phyloP scores from a whole-genome alignment of 1,284 basidiomycete species.

The Uromyces viciae-fabae region DNA sequence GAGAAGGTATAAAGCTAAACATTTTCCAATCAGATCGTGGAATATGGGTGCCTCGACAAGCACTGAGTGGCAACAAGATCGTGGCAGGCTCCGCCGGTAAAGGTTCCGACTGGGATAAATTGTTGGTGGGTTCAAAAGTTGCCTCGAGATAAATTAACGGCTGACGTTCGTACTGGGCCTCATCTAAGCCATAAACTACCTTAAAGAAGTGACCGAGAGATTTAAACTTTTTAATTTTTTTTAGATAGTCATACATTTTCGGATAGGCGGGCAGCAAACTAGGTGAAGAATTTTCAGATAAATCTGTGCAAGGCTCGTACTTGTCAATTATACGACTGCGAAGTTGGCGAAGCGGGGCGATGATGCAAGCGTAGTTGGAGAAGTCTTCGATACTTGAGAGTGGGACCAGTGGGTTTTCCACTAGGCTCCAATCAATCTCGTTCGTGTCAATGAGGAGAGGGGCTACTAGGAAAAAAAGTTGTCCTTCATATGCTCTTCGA shows the following conservation, averaged over 20 bases:
- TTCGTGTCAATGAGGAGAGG: background rate
- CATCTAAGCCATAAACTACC: background rate
- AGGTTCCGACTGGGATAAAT: constrained; percentile 8
- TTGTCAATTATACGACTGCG: constrained; percentile 12
- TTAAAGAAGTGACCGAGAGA: constrained; percentile 33
- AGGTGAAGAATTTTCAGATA: constrained; percentile 12
- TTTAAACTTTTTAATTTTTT: constrained; percentile 14
- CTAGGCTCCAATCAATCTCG: constrained; percentile 36
- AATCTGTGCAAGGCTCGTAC: background rate
- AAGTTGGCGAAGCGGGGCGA: constrained; percentile 17
- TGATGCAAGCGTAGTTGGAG: background rate
- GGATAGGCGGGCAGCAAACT: background rate
- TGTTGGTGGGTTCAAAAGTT: background rate
- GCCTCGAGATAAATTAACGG: constrained; percentile 33
- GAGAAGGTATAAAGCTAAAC: constrained; percentile 63
- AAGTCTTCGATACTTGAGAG: constrained; percentile 8
- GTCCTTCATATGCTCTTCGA: constrained; percentile 15
- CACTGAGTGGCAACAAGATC: constrained; percentile 61
- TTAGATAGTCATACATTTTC: constrained; percentile 7
- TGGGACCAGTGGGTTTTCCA: constrained; percentile 10
- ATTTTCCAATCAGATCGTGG: constrained; percentile 59
- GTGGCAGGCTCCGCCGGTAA: background rate
- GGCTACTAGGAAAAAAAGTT: constrained; percentile 30
- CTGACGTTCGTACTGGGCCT: background rate
- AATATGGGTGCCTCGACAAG: constrained; percentile 61